These are phyloP conservation scores for Phialophora macrospora DNA, from an alignment of 2,329 filamentous ascomycete species.

Conservation along the genomic window DNA sequence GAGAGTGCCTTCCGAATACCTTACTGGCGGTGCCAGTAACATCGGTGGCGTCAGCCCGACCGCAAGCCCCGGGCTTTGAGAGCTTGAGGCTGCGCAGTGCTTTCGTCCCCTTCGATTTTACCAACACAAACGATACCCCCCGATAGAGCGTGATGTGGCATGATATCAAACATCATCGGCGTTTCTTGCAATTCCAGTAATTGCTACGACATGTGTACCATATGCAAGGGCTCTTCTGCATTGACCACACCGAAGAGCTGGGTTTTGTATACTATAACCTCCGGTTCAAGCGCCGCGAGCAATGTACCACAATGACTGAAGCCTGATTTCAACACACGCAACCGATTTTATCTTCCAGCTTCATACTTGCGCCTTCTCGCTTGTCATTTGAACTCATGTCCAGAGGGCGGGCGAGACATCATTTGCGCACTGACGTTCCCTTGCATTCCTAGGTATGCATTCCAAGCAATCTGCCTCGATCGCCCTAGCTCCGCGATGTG, in stretches of 20 bases:
- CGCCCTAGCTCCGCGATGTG: neutral
- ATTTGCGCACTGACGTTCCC: slow-evolving; percentile 19
- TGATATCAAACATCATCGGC: slow-evolving; percentile 21
- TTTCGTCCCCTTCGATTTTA: slow-evolving; percentile 17
- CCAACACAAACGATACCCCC: slow-evolving; percentile 20
- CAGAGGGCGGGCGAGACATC: slow-evolving; percentile 1
- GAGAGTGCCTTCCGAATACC: slow-evolving; percentile 55
- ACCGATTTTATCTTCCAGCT: neutral
- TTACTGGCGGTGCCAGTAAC: slow-evolving; percentile 41
- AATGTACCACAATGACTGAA: slow-evolving; percentile 13
- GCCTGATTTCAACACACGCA: neutral
- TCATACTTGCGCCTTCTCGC: neutral
- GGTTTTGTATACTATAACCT: slow-evolving; percentile 30
- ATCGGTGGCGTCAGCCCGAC: slow-evolving; percentile 28
- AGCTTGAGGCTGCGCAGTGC: neutral
- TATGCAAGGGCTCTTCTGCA: slow-evolving; percentile 21
- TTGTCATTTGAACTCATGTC: neutral
- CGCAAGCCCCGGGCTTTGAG: slow-evolving; percentile 29
- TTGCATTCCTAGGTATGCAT: slow-evolving; percentile 29
- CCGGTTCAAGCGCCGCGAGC: slow-evolving; percentile 8
- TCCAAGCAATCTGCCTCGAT: slow-evolving; percentile 8
- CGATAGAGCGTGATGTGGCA: slow-evolving; percentile 25
- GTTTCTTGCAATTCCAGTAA: slow-evolving; percentile 21
- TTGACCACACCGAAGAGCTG: slow-evolving; percentile 19
- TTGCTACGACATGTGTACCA: slow-evolving; percentile 25